Conservation (phyloP, 805 yeast species). For the Candida succiphila region DNA sequence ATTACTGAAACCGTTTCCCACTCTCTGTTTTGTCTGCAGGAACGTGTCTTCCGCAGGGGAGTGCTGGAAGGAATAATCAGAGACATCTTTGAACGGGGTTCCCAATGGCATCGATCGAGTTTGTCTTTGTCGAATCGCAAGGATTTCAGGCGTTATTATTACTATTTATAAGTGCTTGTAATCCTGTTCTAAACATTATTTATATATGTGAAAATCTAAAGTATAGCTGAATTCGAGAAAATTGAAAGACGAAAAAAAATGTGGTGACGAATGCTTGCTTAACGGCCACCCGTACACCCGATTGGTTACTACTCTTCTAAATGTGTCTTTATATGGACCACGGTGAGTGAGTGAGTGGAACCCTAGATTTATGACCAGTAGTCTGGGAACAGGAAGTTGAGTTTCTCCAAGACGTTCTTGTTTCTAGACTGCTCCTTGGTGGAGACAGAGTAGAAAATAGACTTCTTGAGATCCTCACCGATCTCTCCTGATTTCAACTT, state of each 20-base stretch:
- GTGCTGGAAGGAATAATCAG: slow-evolving; percentile 10
- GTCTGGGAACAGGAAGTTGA: slow-evolving; percentile 86
- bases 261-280: no score
- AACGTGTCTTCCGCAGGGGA: slow-evolving; percentile 20
- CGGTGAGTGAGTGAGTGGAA: background rate
- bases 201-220: no score
- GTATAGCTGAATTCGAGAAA: no score
- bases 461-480: slow-evolving; percentile 63
- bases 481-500: slow-evolving; percentile 48
- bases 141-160: no score
- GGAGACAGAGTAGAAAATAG: slow-evolving; percentile 74
- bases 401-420: slow-evolving; percentile 61
- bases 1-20: no score
- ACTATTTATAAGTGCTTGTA: no score
- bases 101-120: slow-evolving; percentile 9
- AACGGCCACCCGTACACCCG: no score
- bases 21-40: slow-evolving; percentile 11
- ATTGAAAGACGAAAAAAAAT: no score
- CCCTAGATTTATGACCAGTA: slow-evolving; percentile 50
- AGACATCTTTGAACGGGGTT: slow-evolving; percentile 7
- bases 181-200: no score
- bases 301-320: no score
- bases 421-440: slow-evolving; percentile 69
- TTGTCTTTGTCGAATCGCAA: background rate
- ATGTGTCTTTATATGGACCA: background rate